Base-by-base conservation (phyloP, 306 rosid species). In the Boehmeria nivea region DNA sequence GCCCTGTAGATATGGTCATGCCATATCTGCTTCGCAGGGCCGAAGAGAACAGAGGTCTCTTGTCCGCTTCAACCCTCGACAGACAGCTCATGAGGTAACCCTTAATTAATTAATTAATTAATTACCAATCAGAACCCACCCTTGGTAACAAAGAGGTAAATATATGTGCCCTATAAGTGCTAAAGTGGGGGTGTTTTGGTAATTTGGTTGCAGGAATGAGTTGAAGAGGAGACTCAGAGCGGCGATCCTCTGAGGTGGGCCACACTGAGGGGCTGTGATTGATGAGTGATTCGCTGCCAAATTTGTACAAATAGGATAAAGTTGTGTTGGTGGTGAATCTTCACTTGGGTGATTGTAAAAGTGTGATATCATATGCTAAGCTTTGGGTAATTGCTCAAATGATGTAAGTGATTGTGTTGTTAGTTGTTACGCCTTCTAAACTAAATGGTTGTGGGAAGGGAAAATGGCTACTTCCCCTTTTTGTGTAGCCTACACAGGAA, bases 1-100 rank as follows among this genome's bases (percentile, higher is more conserved):
- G 99, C 20, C 83, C 89, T 0, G 71, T 91, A 2, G 84, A 83
- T 25, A 67, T 63, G 43, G 95, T 91, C 19, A 81, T 91, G 68
- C 99, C 99, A 6, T 91, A 91, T 19, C 93, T 91, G 6, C 59
- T 91, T 3, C 75, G 99, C 47, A 78, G 99, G 65, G 96, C 99
- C 0, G 99, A 87, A 52, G 99, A 91, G 61, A 91, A 91, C 24
- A 77, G 94, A 69, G 99, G 99, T 3, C 64, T 87, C 22, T 43
- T 91, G 49, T 79, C 95, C 18, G 73, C 96, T 20, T 81, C 95
- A 21, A 75, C 82, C 7, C 70, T 75, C 16, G 99, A 93, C 43
- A 75, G 95, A 61, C 28, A 67, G 34, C 78, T 87, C 1, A 93
- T 84, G 76, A 75, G 95, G 95, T 87, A 52, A 48, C 6, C 13